Percentiles rank a stretch among this genome's conserved stretches.
Conservation (phyloP, 2,329 filamentous ascomycete species). For the Colletotrichum horii region DNA sequence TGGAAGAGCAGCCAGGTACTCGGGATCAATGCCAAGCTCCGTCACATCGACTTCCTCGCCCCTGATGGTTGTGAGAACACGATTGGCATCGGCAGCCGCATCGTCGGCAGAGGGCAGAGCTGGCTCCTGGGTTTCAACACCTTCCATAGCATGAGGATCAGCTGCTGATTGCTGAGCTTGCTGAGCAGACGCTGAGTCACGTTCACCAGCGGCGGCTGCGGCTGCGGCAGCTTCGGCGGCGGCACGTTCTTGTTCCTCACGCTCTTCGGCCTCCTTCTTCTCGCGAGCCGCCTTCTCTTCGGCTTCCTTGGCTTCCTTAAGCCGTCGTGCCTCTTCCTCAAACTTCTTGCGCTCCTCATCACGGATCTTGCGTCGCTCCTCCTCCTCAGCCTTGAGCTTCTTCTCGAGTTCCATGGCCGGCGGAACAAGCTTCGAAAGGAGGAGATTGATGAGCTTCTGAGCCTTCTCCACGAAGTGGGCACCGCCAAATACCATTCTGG, state of each 20-base stretch:
- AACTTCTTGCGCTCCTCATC: constrained; percentile 67
- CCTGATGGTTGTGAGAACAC: constrained; percentile 82
- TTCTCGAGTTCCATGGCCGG: constrained; percentile 84
- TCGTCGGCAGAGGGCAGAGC: constrained; percentile 34
- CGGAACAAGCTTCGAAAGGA: constrained; percentile 79
- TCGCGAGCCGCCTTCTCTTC: constrained; percentile 71
- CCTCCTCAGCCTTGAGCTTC: constrained; percentile 66
- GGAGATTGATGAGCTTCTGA: constrained; percentile 68
- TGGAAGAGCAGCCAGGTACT: constrained; percentile 95
- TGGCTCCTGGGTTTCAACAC: constrained; percentile 64
- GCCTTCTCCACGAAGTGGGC: constrained; percentile 69
- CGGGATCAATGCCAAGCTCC: constrained; percentile 89
- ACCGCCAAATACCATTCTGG: constrained; percentile 81
- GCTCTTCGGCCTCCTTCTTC: constrained; percentile 74
- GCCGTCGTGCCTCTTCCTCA: constrained; percentile 69
- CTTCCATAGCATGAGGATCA: constrained; percentile 73
- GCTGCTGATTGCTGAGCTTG: constrained; percentile 27
- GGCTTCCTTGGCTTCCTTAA: constrained; percentile 74
- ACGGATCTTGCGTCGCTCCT: constrained; percentile 50
- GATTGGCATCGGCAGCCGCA: constrained; percentile 40
- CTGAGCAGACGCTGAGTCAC: constrained; percentile 31
- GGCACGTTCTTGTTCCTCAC: constrained; percentile 64
- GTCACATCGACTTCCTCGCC: constrained; percentile 93
- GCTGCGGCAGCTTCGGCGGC: constrained; percentile 61
- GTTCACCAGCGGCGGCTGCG: constrained; percentile 43